Conservation (phyloP, 164 flowering plant species). For the Vitis labrusca region DNA sequence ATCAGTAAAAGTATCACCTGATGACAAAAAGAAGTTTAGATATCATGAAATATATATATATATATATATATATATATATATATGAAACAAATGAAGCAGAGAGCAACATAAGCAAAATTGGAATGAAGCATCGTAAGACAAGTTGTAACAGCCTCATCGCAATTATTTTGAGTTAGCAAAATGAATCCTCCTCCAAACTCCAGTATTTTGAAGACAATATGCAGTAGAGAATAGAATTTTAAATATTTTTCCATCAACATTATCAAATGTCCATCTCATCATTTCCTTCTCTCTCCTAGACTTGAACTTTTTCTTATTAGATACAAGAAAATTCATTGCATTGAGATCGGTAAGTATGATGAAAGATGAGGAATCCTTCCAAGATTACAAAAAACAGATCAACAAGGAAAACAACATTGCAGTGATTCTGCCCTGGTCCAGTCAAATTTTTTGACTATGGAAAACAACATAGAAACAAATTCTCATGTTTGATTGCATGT, state of each 20-base stretch:
- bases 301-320: too few species aligned
- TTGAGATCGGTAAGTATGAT: too few species aligned
- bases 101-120: not conserved
- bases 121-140: not conserved
- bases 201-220: not conserved
- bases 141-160: not conserved
- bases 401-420: too few species aligned
- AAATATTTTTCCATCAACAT: not conserved
- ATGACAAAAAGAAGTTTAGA: slow-evolving; percentile 9
- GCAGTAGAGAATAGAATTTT: not conserved
- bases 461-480: not conserved
- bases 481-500: not conserved
- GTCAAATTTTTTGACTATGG: not conserved
- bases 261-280: not conserved
- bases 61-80: too few species aligned
- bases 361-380: too few species aligned
- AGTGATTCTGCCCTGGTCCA: not conserved
- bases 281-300: not conserved
- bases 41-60: too few species aligned
- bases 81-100: not conserved
- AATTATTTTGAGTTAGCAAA: not conserved
- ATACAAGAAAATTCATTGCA: too few species aligned
- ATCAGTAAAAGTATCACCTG: slow-evolving; percentile 98
- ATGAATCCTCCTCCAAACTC: not conserved
- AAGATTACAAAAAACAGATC: too few species aligned